Evolutionary conservation across 202 grass and related monocot species (phyloP).

Genomic region (Alloteropsis angusta): DNA sequence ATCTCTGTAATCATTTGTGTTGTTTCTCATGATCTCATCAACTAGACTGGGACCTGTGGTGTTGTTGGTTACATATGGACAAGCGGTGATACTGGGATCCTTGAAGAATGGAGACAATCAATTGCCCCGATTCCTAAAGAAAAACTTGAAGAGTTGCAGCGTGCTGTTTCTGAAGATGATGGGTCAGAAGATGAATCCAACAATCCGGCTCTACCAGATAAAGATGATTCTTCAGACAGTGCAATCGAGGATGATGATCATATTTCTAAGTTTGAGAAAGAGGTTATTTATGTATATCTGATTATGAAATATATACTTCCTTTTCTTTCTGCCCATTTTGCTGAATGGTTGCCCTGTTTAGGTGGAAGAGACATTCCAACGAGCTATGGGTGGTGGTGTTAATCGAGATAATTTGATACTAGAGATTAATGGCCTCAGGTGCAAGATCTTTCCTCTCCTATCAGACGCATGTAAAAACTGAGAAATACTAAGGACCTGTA

Average conservation of each 20-base stretch:
- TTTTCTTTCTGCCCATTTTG: conserved; percentile 2
- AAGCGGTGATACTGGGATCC: conserved; percentile 45
- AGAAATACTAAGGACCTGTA: background rate
- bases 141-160: conserved; percentile 59
- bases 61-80: conserved; percentile 82
- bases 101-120: conserved; percentile 88
- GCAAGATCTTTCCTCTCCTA: conserved; percentile 15
- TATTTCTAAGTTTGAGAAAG: conserved; percentile 78
- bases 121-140: conserved; percentile 74
- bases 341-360: conserved; percentile 36
- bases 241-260: conserved; percentile 60
- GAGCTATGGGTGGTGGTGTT: conserved; percentile 56
- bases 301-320: background rate
- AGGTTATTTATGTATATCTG: conserved; percentile 38
- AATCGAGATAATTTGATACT: conserved; percentile 80
- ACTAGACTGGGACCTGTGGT: conserved; percentile 51
- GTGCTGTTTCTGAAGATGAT: conserved; percentile 33
- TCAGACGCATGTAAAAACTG: background rate
- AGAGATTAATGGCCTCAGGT: conserved; percentile 90
- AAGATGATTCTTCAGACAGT: conserved; percentile 50
- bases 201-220: conserved; percentile 36
- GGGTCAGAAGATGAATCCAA: conserved; percentile 54
- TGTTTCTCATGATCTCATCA: conserved; percentile 18
- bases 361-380: conserved; percentile 92
- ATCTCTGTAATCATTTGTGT: background rate